Base-by-base conservation (phyloP, 2,329 filamentous ascomycete species). In the Dichotomopilus funicola region DNA sequence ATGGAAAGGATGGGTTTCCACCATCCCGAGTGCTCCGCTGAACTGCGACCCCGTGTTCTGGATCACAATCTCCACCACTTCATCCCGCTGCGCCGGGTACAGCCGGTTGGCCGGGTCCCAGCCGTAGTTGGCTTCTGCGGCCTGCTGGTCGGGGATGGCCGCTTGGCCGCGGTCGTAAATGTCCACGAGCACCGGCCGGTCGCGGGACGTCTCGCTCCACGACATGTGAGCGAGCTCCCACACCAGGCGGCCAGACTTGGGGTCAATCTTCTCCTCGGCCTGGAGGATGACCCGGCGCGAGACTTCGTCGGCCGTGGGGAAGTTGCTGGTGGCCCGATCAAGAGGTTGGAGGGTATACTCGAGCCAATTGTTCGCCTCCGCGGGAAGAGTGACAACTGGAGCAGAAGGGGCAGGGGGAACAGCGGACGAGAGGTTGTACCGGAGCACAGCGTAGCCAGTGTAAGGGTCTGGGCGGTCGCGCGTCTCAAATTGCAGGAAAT, bases 1-100 rank as follows among this genome's bases (percentile, higher is more conserved):
- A 62, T 83, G 80, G 63, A 81, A 76, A 0, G 80, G 79, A 59
- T 82, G 79, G 51, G 70, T 70, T 58, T 78, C 74, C 45, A 72
- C 72, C 1, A 68, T 64, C 3, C 74, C 69, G 10, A 38, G 66
- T 64, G 63, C 70, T 75, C 61, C 74, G 77, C 44, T 73, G 68
- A 61, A 76, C 70, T 31, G 35, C 31, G 59, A 61, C 10, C 63
- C 64, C 11, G 57, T 63, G 53, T 65, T 66, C 47, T 66, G 63
- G 1, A 64, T 70, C 5, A 83, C 74, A 19, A 80, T 77, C 54
- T 81, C 78, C 3, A 82, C 65, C 0, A 81, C 76, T 63, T 85
- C 81, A 33, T 80, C 81, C 1, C 82, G 63, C 44, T 73, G 71
- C 0, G 77, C 80, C 0, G 81, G 78, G 63, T 76, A 85, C 0